These are phyloP conservation scores for Kurtzmaniella quercitrusa DNA, from an alignment of 1,139 yeast species.

Conservation along the genomic window DNA sequence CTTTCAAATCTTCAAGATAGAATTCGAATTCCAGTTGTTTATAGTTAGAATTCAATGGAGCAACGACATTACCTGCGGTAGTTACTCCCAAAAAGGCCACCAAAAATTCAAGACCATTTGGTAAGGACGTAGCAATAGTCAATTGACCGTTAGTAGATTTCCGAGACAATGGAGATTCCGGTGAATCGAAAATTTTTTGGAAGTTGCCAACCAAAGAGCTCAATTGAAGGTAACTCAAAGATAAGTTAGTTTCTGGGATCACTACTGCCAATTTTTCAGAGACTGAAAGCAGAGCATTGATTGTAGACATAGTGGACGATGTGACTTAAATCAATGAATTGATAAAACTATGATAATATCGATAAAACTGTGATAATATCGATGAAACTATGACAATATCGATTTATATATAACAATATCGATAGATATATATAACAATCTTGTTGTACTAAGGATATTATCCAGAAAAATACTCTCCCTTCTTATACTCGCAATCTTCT, in stretches of 20 bases:
- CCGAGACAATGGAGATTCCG: conserved; percentile 30
- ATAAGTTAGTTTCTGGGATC: conserved; percentile 15
- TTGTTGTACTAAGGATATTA: no score
- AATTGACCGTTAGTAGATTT: conserved; percentile 23
- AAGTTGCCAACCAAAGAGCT: conserved; percentile 36
- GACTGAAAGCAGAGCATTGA: conserved; percentile 4
- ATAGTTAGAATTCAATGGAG: conserved; percentile 62
- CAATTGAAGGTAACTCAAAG: conserved; percentile 31
- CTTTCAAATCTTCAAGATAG: conserved; percentile 54
- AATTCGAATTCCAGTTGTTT: conserved; percentile 57
- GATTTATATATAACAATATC: no score
- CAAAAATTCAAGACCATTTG: conserved; percentile 55
- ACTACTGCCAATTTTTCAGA: conserved; percentile 6
- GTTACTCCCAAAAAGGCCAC: conserved; percentile 52
- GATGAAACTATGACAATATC: no score
- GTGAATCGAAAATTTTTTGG: conserved; percentile 33
- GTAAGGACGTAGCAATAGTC: conserved; percentile 55
- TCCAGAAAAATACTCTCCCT: background rate
- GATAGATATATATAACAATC: no score
- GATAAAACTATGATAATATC: background rate
- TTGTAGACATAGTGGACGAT: conserved; percentile 5
- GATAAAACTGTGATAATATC: background rate
- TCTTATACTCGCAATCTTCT: background rate
- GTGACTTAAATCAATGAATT: no score
- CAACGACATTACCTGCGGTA: conserved; percentile 52